Conservation (phyloP, 768 basidiomycete genomes). For the Baorangia bicolor region DNA sequence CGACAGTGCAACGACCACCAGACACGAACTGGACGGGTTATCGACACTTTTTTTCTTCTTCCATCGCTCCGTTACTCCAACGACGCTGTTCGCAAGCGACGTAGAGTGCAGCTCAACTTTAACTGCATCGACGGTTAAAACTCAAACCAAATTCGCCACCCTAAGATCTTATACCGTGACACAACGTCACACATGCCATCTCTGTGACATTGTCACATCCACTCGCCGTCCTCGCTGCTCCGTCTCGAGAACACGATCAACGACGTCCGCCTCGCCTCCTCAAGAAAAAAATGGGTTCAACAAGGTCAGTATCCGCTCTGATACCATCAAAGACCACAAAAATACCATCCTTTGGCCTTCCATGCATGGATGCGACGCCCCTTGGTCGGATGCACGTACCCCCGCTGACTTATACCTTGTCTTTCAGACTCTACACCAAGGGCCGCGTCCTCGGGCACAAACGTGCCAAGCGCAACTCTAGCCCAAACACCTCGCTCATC, state of each 20-base stretch:
- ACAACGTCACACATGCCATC: conserved; percentile 17
- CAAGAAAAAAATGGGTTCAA: conserved; percentile 69
- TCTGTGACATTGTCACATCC: conserved; percentile 32
- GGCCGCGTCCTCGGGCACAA: conserved; percentile 98
- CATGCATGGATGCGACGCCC: conserved; percentile 16
- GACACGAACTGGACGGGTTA: conserved; percentile 19
- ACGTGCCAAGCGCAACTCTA: conserved; percentile 95
- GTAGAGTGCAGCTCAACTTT: conserved; percentile 45
- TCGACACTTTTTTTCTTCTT: conserved; percentile 39
- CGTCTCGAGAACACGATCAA: conserved; percentile 25
- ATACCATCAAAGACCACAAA: neutral
- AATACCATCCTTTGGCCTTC: neutral
- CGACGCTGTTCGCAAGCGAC: conserved; percentile 35
- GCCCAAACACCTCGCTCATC: conserved; percentile 93
- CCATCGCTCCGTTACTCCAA: conserved; percentile 67
- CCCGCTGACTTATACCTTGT: neutral
- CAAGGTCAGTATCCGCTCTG: conserved; percentile 56
- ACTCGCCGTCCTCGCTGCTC: conserved; percentile 1
- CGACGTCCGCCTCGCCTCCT: conserved; percentile 20
- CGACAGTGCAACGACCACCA: conserved; percentile 8
- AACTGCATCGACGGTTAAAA: conserved; percentile 46
- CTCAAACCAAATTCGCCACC: neutral
- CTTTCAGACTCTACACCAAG: conserved; percentile 85
- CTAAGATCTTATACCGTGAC: conserved; percentile 12
- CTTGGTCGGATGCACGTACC: conserved; percentile 6